Percentiles rank a stretch among this genome's conserved stretches.
These are phyloP conservation scores for Phalaenopsis equestris DNA, from an alignment of 106 monocot species.

Conservation along the genomic window DNA sequence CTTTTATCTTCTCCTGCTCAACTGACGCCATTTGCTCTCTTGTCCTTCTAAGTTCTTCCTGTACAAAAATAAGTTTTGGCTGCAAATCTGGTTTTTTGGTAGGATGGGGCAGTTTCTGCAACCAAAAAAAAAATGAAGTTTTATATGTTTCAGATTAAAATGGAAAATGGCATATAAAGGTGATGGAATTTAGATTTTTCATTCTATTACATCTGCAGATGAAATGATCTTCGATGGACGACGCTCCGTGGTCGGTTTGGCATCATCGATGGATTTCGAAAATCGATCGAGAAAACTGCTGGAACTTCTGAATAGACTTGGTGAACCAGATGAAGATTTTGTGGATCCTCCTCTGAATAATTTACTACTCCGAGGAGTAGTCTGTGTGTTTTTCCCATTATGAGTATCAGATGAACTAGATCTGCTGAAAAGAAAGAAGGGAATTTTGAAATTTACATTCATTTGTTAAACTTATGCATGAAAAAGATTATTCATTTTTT, in stretches of 20 bases:
- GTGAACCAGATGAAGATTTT: slow-evolving; percentile 31
- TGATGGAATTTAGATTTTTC: too few relatives aligned
- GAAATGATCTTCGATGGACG: slow-evolving; percentile 33
- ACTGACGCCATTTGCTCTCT: slow-evolving; percentile 29
- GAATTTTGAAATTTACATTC: too few relatives aligned
- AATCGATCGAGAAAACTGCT: slow-evolving; percentile 40
- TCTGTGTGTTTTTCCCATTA: slow-evolving; percentile 31
- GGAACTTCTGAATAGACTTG: slow-evolving; percentile 28
- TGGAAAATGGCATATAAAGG: too few relatives aligned
- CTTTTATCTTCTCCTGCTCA: slow-evolving; percentile 36
- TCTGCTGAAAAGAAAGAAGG: slow-evolving; percentile 12
- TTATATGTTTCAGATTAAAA: too few relatives aligned
- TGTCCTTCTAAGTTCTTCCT: too few relatives aligned
- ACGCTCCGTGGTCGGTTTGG: slow-evolving; percentile 1
- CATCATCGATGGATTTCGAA: slow-evolving; percentile 33
- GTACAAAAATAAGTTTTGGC: too few relatives aligned
- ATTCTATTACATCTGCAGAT: slow-evolving; percentile 50
- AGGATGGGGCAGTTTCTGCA: too few relatives aligned
- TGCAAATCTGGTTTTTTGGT: too few relatives aligned
- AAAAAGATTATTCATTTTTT: too few relatives aligned
- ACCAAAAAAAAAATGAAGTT: too few relatives aligned
- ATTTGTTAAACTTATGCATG: too few relatives aligned
- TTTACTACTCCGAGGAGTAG: slow-evolving; percentile 35
- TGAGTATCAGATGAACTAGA: slow-evolving; percentile 45
- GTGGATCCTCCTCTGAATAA: slow-evolving; percentile 25